A percentile compares a stretch with the other conserved stretches of the same genome.
These are phyloP conservation scores for Babesia bigemina DNA, from an alignment of 169 alveolate genomes.

Conservation along the genomic window DNA sequence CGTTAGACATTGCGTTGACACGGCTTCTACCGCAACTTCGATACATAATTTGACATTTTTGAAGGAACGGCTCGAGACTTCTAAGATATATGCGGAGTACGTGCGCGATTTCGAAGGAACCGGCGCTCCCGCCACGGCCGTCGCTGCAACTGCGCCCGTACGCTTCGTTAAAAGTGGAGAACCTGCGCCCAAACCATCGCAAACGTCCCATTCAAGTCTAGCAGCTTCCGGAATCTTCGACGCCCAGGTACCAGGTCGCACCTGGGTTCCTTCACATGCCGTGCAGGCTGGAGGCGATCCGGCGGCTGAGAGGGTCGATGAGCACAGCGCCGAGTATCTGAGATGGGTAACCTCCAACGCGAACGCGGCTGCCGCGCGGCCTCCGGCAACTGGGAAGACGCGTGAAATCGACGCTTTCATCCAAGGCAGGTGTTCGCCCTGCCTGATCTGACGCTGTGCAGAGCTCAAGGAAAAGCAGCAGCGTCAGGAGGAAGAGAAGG, in stretches of 20 bases:
- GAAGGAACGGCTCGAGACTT: conserved; percentile 54
- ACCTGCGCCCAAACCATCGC: neutral
- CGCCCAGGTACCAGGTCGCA: neutral
- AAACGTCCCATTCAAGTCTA: neutral
- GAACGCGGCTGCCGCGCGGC: neutral
- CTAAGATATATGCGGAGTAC: conserved; percentile 62
- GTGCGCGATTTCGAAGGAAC: conserved; percentile 46
- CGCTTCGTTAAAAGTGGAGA: conserved; percentile 10
- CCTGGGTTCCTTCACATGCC: neutral
- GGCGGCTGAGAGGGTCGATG: neutral
- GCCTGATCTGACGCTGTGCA: neutral
- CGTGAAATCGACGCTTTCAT: conserved; percentile 61
- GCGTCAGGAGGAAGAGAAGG: conserved; percentile 37
- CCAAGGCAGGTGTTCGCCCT: conserved; percentile 14
- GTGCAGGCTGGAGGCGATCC: conserved; percentile 4
- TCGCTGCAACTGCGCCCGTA: neutral
- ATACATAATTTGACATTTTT: neutral
- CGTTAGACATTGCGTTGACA: neutral
- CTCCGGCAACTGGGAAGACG: conserved; percentile 14
- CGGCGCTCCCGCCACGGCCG: conserved; percentile 5
- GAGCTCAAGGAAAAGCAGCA: conserved; percentile 67
- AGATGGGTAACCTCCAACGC: neutral
- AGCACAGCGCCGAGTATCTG: conserved; percentile 21
- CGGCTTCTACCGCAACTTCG: neutral
- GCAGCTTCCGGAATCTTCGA: conserved; percentile 11